These are phyloP conservation scores for Crithidia mellificae DNA, from an alignment of 208 protist species.

Conservation along the genomic window DNA sequence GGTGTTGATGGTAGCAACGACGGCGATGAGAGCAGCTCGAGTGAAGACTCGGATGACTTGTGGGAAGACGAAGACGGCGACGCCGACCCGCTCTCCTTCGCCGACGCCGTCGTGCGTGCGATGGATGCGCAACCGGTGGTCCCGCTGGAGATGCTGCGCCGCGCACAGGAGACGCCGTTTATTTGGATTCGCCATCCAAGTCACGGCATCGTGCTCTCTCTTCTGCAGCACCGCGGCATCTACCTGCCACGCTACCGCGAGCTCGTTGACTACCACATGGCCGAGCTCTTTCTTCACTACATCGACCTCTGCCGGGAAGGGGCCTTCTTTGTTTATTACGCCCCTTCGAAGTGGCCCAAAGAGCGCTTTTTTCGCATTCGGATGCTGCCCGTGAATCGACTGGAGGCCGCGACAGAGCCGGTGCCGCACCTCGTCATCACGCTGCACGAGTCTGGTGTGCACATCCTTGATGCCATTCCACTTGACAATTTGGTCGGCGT, in stretches of 20 bases:
- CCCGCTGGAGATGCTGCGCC: slow-evolving; percentile 45
- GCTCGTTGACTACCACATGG: slow-evolving; percentile 86
- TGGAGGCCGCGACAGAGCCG: slow-evolving; percentile 24
- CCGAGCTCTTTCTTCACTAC: slow-evolving; percentile 76
- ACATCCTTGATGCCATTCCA: slow-evolving; percentile 57
- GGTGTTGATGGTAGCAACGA: not conserved
- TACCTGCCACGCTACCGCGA: slow-evolving; percentile 53
- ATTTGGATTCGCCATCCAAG: slow-evolving; percentile 65
- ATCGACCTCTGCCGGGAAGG: slow-evolving; percentile 59
- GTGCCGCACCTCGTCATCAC: slow-evolving; percentile 62
- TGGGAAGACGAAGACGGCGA: slow-evolving; percentile 5
- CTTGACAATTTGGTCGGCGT: slow-evolving; percentile 70
- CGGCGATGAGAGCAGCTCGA: not conserved
- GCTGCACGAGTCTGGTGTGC: slow-evolving; percentile 55
- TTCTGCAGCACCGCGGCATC: slow-evolving; percentile 69
- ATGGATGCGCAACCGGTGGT: slow-evolving; percentile 66
- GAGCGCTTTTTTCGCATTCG: slow-evolving; percentile 78
- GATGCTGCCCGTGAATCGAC: slow-evolving; percentile 54
- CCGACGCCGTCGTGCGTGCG: slow-evolving; percentile 17
- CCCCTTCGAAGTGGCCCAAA: slow-evolving; percentile 48
- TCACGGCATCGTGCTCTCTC: slow-evolving; percentile 55
- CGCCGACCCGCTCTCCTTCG: slow-evolving; percentile 21
- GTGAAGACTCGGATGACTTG: slow-evolving; percentile 13
- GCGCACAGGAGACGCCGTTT: slow-evolving; percentile 28
- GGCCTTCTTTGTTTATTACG: slow-evolving; percentile 80